These are phyloP conservation scores for Lactarius indigo DNA, from an alignment of 768 basidiomycete genomes.

Conservation along the genomic window DNA sequence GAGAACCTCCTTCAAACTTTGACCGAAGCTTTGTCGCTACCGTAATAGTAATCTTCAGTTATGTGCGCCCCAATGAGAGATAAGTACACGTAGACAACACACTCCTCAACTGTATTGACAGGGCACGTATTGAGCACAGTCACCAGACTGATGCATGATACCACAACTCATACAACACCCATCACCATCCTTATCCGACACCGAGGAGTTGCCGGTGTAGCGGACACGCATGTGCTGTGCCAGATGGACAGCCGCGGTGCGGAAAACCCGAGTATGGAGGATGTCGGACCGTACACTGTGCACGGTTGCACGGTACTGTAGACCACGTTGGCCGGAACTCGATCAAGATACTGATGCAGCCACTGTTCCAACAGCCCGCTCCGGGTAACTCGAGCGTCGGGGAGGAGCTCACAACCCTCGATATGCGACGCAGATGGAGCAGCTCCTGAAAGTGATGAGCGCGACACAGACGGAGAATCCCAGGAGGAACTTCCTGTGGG, in stretches of 20 bases:
- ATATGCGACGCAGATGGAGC: slow-evolving; percentile 10
- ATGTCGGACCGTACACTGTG: neutral
- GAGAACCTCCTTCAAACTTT: neutral
- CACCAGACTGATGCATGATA: neutral
- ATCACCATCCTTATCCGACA: neutral
- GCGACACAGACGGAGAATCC: neutral
- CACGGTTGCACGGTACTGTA: no score
- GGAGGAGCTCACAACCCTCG: neutral
- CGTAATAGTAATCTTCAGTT: neutral
- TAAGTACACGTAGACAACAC: neutral
- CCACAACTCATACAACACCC: neutral
- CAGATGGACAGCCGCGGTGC: neutral
- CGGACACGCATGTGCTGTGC: neutral
- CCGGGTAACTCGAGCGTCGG: slow-evolving; percentile 14
- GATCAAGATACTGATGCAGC: slow-evolving; percentile 14
- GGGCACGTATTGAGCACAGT: neutral
- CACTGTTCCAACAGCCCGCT: slow-evolving; percentile 18
- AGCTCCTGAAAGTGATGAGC: neutral
- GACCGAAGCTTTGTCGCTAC: neutral
- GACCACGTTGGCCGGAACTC: neutral
- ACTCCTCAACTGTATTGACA: no score
- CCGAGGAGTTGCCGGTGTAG: neutral
- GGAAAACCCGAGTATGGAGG: neutral
- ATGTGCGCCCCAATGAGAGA: neutral
- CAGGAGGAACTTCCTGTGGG: no score